Conservation (phyloP, 106 monocot species). For the Dioscorea dumetorum region DNA sequence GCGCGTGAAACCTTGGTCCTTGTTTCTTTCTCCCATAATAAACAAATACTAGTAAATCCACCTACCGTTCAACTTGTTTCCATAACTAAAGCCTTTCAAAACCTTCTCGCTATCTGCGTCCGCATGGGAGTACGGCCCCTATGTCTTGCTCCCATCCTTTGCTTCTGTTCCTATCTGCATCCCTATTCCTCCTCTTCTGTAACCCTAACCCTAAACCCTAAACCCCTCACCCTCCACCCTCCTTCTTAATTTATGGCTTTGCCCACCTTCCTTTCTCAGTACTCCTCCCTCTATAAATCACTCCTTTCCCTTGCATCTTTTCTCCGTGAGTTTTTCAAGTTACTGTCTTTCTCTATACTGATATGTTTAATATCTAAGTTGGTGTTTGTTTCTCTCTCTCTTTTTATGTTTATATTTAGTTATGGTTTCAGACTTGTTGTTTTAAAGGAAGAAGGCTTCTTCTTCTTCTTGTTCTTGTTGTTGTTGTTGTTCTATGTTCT, state of each 20-base stretch:
- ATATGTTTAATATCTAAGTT: too few relatives aligned
- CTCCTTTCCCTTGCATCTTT: not conserved
- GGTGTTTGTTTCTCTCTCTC: not conserved
- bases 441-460: too few relatives aligned
- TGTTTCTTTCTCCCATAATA: constrained; percentile 3
- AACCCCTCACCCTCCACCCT: constrained; percentile 7
- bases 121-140: constrained; percentile 46
- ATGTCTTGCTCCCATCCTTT: constrained; percentile 26
- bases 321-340: not conserved
- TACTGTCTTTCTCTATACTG: not conserved
- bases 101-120: constrained; percentile 8
- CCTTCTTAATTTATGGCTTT: not conserved
- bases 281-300: not conserved
- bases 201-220: constrained; percentile 21
- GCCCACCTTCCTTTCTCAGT: not conserved
- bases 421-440: too few relatives aligned
- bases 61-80: too few relatives aligned
- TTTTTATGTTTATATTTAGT: too few relatives aligned
- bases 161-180: not conserved
- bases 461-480: too few relatives aligned
- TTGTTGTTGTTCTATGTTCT: too few relatives aligned
- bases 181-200: constrained; percentile 20
- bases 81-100: not conserved
- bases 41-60: not conserved
- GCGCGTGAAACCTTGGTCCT: not conserved